Base-by-base conservation (phyloP, 2,329 filamentous ascomycete genomes). In the Teratosphaeria epicoccoides region DNA sequence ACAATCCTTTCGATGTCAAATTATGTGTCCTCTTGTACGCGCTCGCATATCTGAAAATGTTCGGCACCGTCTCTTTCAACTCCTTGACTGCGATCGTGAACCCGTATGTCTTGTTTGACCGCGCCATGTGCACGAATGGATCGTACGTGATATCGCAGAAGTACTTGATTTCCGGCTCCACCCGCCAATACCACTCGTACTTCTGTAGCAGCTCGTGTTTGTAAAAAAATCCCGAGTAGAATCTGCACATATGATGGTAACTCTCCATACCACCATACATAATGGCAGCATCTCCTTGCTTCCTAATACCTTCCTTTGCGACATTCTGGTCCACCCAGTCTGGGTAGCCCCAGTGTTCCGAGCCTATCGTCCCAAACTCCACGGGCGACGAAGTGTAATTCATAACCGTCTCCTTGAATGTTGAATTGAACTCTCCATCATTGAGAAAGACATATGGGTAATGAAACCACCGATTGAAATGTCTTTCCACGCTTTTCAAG, bases 121-220 rank as follows among this genome's bases (percentile, higher is more conserved):
- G 83, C 55, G 87, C 87, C 93, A 98, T 98, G 69, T 89, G 84
- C 55, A 93, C 77, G 75, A 98, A 98, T 1, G 93, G 93, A 69
- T 98, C 93, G 66, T 98, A 98, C 59, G 93, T 98, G 61, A 98
- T 97, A 68, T 98, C 93, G 71, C 93, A 98, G 75, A 98, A 98
- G 75, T 97, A 98, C 74, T 91, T 96, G 80, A 98, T 97, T 72
- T 98, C 93, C 59, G 93, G 93, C 77, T 98, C 93, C 62, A 98
- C 76, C 57, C 93, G 88, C 93, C 93, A 98, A 76, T 98, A 98
- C 93, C 93, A 98, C 67, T 97, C 89, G 72, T 97, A 98, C 71
- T 97, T 97, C 66, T 87, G 81, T 45, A 98, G 80, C 28, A 97
- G 80, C 58, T 90, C 86, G 68, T 98, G 93, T 70, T 96, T 95